These are phyloP conservation scores for Fusarium goolgardi DNA, from an alignment of 2,329 filamentous ascomycete genomes.

Conservation along the genomic window DNA sequence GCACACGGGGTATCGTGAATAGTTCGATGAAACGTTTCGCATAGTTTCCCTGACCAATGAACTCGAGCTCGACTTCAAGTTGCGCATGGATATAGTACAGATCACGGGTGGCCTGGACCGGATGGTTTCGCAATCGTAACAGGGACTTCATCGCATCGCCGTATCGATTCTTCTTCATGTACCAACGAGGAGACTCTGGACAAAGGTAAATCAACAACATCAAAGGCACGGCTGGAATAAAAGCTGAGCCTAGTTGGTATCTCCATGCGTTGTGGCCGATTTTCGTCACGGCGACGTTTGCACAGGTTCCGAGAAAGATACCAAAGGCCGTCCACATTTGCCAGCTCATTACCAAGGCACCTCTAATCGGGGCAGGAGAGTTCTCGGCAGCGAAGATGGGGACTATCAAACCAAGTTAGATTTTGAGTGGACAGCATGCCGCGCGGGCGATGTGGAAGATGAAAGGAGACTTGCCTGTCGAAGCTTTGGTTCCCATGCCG, in stretches of 20 bases:
- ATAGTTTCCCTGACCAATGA: conserved; percentile 66
- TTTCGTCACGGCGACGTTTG: conserved; percentile 63
- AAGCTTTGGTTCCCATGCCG: conserved; percentile 80
- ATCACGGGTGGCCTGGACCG: conserved; percentile 69
- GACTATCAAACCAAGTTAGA: conserved; percentile 60
- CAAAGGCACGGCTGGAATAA: conserved; percentile 69
- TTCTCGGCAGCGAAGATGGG: conserved; percentile 83
- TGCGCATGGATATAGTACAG: conserved; percentile 74
- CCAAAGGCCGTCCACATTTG: conserved; percentile 75
- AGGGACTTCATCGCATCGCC: conserved; percentile 69
- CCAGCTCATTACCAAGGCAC: conserved; percentile 86
- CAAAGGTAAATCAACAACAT: conserved; percentile 72
- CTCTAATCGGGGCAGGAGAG: conserved; percentile 74
- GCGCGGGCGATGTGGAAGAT: background rate
- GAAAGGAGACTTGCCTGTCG: conserved; percentile 57
- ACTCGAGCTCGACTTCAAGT: conserved; percentile 68
- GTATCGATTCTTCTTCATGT: conserved; percentile 74
- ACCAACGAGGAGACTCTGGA: conserved; percentile 73
- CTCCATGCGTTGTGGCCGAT: conserved; percentile 64
- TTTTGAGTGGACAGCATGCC: background rate
- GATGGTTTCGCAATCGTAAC: conserved; percentile 62
- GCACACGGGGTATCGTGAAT: conserved; percentile 75
- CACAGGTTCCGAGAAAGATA: conserved; percentile 70
- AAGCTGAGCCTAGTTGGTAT: conserved; percentile 72
- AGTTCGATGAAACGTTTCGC: conserved; percentile 71